Percentiles rank a stretch among this genome's conserved stretches.
Conservation (phyloP, 371 early-diverging fungal genomes). For the Mucor mucedo region DNA sequence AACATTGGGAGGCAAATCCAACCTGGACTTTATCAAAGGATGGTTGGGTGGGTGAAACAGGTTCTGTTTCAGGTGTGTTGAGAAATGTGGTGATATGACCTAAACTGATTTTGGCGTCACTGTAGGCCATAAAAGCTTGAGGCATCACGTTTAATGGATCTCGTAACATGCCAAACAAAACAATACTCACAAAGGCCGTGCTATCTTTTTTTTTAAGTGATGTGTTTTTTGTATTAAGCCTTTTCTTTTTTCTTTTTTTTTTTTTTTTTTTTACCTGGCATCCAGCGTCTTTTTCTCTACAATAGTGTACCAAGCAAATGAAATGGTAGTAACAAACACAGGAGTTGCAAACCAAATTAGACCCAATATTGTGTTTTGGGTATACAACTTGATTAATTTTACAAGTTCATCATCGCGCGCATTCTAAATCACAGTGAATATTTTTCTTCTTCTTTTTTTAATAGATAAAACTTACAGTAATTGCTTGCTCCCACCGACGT, state of each 20-base stretch:
- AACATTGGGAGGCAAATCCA: slow-evolving; percentile 32
- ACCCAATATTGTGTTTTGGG: slow-evolving; percentile 60
- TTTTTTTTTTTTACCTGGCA: slow-evolving; percentile 45
- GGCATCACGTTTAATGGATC: slow-evolving; percentile 69
- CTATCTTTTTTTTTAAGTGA: slow-evolving; percentile 12
- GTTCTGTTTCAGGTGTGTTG: slow-evolving; percentile 30
- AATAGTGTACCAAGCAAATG: slow-evolving; percentile 71
- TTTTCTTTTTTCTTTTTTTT: background rate
- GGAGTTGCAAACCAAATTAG: slow-evolving; percentile 75
- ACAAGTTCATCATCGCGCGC: slow-evolving; percentile 63
- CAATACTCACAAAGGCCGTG: slow-evolving; percentile 70
- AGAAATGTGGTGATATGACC: slow-evolving; percentile 60
- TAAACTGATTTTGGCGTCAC: slow-evolving; percentile 61
- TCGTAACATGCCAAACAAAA: slow-evolving; percentile 65
- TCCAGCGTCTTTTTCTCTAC: slow-evolving; percentile 65
- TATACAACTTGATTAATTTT: slow-evolving; percentile 58
- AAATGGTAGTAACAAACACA: slow-evolving; percentile 65
- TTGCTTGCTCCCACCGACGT: slow-evolving; percentile 65
- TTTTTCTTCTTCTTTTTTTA: too few relatives aligned
- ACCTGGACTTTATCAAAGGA: slow-evolving; percentile 21
- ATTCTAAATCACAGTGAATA: slow-evolving; percentile 24
- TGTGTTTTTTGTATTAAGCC: too few relatives aligned
- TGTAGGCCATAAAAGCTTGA: slow-evolving; percentile 62
- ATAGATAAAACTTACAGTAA: slow-evolving; percentile 37
- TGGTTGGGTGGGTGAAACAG: slow-evolving; percentile 1